These are phyloP conservation scores for Barnettozyma wickerhamii DNA, from an alignment of 805 yeast genomes.

Conservation along the genomic window DNA sequence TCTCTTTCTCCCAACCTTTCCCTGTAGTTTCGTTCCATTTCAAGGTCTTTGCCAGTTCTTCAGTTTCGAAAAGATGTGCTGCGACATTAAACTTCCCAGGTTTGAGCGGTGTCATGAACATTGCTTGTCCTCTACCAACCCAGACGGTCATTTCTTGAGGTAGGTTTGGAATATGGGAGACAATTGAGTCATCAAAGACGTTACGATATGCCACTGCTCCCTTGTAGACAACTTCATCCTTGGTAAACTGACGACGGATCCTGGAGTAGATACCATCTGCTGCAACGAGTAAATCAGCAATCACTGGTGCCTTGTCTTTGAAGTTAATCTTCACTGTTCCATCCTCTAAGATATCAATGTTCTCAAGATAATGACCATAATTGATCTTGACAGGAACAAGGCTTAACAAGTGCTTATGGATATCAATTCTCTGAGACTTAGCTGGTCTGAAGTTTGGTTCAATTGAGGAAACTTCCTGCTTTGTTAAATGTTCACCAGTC, in stretches of 20 bases:
- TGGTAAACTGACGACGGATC: conserved; percentile 14
- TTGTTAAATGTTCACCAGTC: conserved; percentile 9
- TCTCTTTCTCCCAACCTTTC: conserved; percentile 9
- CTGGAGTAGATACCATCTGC: conserved; percentile 18
- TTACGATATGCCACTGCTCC: conserved; percentile 16
- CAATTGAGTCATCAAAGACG: conserved; percentile 12
- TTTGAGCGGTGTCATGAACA: conserved; percentile 13
- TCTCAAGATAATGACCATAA: conserved; percentile 1
- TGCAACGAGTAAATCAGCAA: conserved; percentile 11
- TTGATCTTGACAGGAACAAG: conserved; percentile 7
- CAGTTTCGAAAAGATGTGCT: conserved; percentile 12
- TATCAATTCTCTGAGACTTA: conserved; percentile 11
- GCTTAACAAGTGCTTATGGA: conserved; percentile 9
- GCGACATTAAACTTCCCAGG: conserved; percentile 15
- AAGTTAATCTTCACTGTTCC: conserved; percentile 7
- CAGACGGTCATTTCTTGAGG: conserved; percentile 14
- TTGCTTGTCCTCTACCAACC: conserved; percentile 9
- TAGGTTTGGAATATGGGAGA: conserved; percentile 7
- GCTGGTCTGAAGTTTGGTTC: conserved; percentile 4
- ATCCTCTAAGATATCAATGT: conserved; percentile 6
- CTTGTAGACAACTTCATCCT: conserved; percentile 12
- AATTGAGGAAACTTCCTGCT: background rate
- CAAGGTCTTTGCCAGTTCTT: conserved; percentile 7
- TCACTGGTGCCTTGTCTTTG: conserved; percentile 5
- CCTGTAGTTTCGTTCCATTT: conserved; percentile 14